Evolutionary conservation across 345 rosid species (phyloP), one percentile per base, ranked within the genome.

Genomic region (Arabis alpina): DNA sequence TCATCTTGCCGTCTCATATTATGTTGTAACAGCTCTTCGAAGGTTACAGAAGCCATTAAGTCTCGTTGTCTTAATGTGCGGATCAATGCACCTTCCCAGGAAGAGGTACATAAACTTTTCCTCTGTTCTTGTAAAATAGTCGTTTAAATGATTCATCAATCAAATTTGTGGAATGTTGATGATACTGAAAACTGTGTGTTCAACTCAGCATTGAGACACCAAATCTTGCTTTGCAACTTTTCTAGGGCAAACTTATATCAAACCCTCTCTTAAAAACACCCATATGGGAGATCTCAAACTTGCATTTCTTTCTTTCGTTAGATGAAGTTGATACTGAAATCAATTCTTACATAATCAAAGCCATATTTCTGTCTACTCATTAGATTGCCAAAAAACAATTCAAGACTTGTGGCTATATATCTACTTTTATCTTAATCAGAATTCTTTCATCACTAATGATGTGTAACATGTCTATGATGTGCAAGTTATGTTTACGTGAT

Each of bases 21-120:
- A 48, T 94, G 97, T 81, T 88, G 99, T 72, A 92, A 94, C 76
- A 92, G 99, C 63, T 94, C 96, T 72, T 94, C 98, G 10, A 94
- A 83, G 82, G 98, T 94, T 56, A 83, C 93, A 4, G 99, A 94
- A 80, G 99, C 99, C 24, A 94, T 94, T 50, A 85, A 91, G 52
- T 94, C 98, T 66, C 96, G 99, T n/a, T 94, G 99, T 77, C 85
- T 94, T 70, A 94, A 94, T 78, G 82, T 94, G 59, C 83, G 91
- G 52, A 78, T 94, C 70, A 92, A 83, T 85, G 82, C 97, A 68
- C 99, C 99, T 25, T 71, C 86, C n/a, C 88, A 89, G 77, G 98
- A 88, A 74, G 81, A 89, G 98, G 99, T 93, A 63, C 45, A 27
- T 2, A 71, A 58, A 0, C 43, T 42, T 12, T 28, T 52, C 25